Conservation (phyloP, 2,329 filamentous ascomycete genomes). For the Pyrenophora seminiperda region DNA sequence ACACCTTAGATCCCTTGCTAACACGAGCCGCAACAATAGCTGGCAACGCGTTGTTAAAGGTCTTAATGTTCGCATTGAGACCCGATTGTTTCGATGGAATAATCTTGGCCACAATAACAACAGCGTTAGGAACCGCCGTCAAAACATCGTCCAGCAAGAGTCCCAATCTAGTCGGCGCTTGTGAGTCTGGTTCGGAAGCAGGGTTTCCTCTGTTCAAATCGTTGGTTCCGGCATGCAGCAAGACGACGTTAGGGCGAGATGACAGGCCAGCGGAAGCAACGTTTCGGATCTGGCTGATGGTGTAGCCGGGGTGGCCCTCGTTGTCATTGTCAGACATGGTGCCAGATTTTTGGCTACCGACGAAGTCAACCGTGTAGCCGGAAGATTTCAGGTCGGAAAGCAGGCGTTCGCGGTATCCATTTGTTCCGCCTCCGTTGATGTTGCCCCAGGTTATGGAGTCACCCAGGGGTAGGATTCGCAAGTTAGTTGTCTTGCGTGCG, state of each 20-base stretch:
- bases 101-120: slow-evolving; percentile 48
- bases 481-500: slow-evolving; percentile 9
- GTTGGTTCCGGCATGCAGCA: slow-evolving; percentile 32
- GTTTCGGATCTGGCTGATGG: slow-evolving; percentile 37
- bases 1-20: slow-evolving; percentile 30
- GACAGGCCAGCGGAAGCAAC: slow-evolving; percentile 9
- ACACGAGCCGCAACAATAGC: slow-evolving; percentile 28
- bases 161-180: slow-evolving; percentile 44
- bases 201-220: slow-evolving; percentile 24
- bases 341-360: slow-evolving; percentile 38
- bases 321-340: slow-evolving; percentile 42
- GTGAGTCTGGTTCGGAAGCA: slow-evolving; percentile 23
- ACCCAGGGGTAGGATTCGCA: slow-evolving; percentile 27
- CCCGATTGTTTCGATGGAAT: slow-evolving; percentile 27
- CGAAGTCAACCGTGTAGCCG: slow-evolving; percentile 30
- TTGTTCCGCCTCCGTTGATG: slow-evolving; percentile 17
- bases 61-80: slow-evolving; percentile 23
- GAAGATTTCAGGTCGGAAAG: slow-evolving; percentile 28
- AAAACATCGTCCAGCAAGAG: slow-evolving; percentile 43
- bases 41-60: slow-evolving; percentile 34
- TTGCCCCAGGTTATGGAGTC: slow-evolving; percentile 42
- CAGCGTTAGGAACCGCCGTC: slow-evolving; percentile 35
- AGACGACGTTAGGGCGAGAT: slow-evolving; percentile 26
- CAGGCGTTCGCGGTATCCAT: slow-evolving; percentile 45
- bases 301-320: slow-evolving; percentile 41